phyloP scores from a whole-genome alignment of 2,329 filamentous ascomycete species.

The Fusarium sp. region DNA sequence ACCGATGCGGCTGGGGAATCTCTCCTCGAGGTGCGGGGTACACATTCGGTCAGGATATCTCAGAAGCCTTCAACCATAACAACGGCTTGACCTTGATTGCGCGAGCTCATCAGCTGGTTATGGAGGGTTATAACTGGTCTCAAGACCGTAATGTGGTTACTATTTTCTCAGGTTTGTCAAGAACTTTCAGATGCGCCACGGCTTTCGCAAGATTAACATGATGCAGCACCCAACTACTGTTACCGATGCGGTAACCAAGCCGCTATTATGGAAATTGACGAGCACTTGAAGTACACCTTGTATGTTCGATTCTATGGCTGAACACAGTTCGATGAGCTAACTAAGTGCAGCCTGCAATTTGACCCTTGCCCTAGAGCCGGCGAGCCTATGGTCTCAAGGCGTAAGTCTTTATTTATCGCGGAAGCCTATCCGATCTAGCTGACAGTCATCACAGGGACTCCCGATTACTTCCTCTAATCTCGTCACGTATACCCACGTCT shows the following conservation, averaged over 20 bases:
- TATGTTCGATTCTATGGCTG: slow-evolving; percentile 63
- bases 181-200: neutral
- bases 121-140: slow-evolving; percentile 99
- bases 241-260: slow-evolving; percentile 99
- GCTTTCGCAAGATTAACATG: slow-evolving; percentile 7
- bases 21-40: slow-evolving; percentile 94
- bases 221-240: slow-evolving; percentile 87
- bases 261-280: slow-evolving; percentile 99
- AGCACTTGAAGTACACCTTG: slow-evolving; percentile 99
- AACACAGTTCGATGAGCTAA: slow-evolving; percentile 41
- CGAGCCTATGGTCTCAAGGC: slow-evolving; percentile 98
- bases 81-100: slow-evolving; percentile 96
- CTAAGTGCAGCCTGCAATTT: slow-evolving; percentile 85
- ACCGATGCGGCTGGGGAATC: slow-evolving; percentile 95
- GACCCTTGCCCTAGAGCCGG: slow-evolving; percentile 97
- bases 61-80: slow-evolving; percentile 99
- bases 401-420: slow-evolving; percentile 58
- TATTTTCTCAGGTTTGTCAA: slow-evolving; percentile 85
- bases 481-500: slow-evolving; percentile 45
- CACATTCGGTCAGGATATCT: slow-evolving; percentile 97
- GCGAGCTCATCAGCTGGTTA: slow-evolving; percentile 96
- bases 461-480: slow-evolving; percentile 96
- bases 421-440: neutral
- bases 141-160: slow-evolving; percentile 98
- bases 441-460: slow-evolving; percentile 69